A percentile compares a stretch with the other conserved stretches of the same genome.
These are phyloP conservation scores for Stropharia rugosoannulata DNA, from an alignment of 768 basidiomycete species.

Conservation along the genomic window DNA sequence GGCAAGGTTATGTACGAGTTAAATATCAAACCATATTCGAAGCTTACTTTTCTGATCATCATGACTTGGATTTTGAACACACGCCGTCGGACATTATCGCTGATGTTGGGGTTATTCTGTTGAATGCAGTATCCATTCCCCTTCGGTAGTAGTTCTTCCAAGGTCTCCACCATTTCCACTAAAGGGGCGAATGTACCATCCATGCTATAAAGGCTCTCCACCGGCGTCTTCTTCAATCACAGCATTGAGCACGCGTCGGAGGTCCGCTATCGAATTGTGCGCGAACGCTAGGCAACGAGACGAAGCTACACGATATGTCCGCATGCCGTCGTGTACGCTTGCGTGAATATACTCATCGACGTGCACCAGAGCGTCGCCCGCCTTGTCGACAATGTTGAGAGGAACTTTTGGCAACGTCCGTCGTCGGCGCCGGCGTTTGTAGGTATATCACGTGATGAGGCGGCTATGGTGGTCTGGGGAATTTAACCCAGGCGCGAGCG, in stretches of 20 bases:
- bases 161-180: constrained; percentile 53
- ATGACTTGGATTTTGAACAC: too few species aligned
- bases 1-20: constrained; percentile 69
- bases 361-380: constrained; percentile 73
- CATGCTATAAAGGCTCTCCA: constrained; percentile 94
- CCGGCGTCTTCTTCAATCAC: constrained; percentile 39
- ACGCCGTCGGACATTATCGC: too few species aligned
- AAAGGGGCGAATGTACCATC: constrained; percentile 91
- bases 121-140: constrained; percentile 67
- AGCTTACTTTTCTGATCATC: constrained; percentile 3
- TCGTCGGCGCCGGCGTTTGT: too few species aligned
- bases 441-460: too few species aligned
- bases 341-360: constrained; percentile 94
- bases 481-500: too few species aligned
- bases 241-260: constrained; percentile 43
- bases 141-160: constrained; percentile 60
- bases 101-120: too few species aligned
- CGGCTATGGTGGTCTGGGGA: too few species aligned
- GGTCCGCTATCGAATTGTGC: constrained; percentile 66
- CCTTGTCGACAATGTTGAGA: too few species aligned
- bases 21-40: constrained; percentile 5
- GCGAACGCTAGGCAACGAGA: constrained; percentile 48
- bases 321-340: constrained; percentile 86
- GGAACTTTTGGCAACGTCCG: too few species aligned
- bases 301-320: constrained; percentile 50